Base-by-base conservation (phyloP, 2,329 filamentous ascomycete genomes). In the Colletotrichum plurivorum region DNA sequence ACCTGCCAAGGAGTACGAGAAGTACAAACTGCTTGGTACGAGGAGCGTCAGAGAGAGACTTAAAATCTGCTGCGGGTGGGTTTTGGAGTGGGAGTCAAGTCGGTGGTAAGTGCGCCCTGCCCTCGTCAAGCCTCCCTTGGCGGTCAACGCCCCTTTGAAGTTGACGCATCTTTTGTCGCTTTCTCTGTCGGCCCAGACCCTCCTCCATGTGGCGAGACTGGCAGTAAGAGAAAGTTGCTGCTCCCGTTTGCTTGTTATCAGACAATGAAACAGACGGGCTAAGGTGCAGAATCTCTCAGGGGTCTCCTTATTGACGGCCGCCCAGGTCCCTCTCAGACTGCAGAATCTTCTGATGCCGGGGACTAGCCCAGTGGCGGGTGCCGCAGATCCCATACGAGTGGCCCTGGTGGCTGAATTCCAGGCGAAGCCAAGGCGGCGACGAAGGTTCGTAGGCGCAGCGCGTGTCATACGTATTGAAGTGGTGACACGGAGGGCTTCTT, bases 41-140 rank as follows among this genome's bases (percentile, higher is more conserved):
- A 90, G 86, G 3, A 95, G 93, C 73, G 94, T 97, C 5, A 86
- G 95, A 69, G 90, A 94, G 75, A 85, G 95, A 65, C 80, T 97
- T 63, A 97, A 97, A 82, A 92, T 97, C 57, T 94, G 93, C 70
- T 93, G 92, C 58, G 82, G 82, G 48, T 97, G 94, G 94, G 92
- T 95, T 70, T 82, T 88, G 66, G 88, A 92, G 75, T 90, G 94
- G 80, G 90, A 94, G 76, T 84, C 85, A 58, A 88, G 87, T 73
- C 84, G 89, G 82, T 93, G 91, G 93, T 95, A 84, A 87, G 92
- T 78, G 36, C 58, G 18, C 54, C 49, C 16, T 20, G 25, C 13
- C 45, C 63, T 36, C 46, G 20, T 52, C 54, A 39, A 63, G 43
- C 39, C 36, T 57, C 3, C 22, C 20, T 53, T 48, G 39, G 52